These are phyloP conservation scores for Sabuloglossum arenarium DNA, from an alignment of 495 filamentous ascomycete species.

Conservation along the genomic window DNA sequence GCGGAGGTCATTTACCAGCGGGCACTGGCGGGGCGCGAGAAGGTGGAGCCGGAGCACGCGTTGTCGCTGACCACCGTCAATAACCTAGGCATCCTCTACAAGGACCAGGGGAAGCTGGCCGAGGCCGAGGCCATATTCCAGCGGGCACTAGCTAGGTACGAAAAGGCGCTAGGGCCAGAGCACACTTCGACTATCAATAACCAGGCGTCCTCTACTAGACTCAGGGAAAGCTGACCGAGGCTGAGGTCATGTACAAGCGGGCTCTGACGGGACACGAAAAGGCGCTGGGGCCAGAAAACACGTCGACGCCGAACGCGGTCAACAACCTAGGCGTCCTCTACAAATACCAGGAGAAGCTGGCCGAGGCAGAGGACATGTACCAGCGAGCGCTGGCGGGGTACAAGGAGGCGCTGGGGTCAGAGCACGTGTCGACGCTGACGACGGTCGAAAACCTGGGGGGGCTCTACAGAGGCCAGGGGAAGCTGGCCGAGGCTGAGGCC, in stretches of 20 bases:
- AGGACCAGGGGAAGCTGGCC: too few relatives aligned
- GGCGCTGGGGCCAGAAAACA: background rate
- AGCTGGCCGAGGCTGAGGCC: background rate
- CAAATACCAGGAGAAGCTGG: background rate
- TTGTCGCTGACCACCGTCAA: too few relatives aligned
- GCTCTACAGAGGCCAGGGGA: background rate
- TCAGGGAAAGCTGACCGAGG: background rate
- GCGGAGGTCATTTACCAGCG: conserved; percentile 1
- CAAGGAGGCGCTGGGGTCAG: background rate
- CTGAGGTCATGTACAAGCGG: background rate
- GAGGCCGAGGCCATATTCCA: too few relatives aligned
- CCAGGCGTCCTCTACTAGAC: too few relatives aligned
- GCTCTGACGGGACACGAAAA: background rate
- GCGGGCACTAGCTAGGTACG: too few relatives aligned
- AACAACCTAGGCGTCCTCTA: background rate
- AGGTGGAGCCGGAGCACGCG: background rate
- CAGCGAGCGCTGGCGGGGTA: background rate
- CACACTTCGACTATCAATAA: too few relatives aligned
- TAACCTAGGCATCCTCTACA: too few relatives aligned
- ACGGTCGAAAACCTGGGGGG: background rate
- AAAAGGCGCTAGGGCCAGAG: too few relatives aligned
- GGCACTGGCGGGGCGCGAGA: conserved; percentile 2
- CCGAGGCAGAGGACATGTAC: background rate
- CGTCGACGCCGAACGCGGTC: background rate
- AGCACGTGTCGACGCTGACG: too few relatives aligned